phyloP scores from a whole-genome alignment of 192 early-diverging fungal genomes.

The Gamsiella multidivaricata region DNA sequence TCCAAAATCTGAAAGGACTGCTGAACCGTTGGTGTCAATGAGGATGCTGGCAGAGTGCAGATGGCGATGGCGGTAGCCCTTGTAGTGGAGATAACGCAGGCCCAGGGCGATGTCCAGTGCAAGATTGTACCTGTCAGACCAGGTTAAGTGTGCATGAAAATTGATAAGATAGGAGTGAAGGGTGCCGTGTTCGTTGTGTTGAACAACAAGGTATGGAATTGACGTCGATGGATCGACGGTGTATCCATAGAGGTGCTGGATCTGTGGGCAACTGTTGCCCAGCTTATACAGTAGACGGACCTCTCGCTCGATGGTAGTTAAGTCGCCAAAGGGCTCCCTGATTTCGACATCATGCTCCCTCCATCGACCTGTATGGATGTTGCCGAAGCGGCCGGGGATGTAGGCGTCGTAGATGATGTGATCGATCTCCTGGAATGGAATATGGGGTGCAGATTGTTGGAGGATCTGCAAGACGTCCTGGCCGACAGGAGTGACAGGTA shows the following conservation, averaged over 20 bases:
- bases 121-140: constrained; percentile 53
- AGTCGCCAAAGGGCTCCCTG: constrained; percentile 44
- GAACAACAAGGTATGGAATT: constrained; percentile 31
- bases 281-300: constrained; percentile 49
- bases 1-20: constrained; percentile 48
- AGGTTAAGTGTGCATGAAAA: constrained; percentile 47
- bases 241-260: constrained; percentile 28
- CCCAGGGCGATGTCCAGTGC: constrained; percentile 47
- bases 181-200: constrained; percentile 50
- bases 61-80: constrained; percentile 52
- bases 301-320: constrained; percentile 37
- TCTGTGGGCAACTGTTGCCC: constrained; percentile 26
- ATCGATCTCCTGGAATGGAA: constrained; percentile 39
- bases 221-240: constrained; percentile 32
- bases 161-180: constrained; percentile 47
- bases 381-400: constrained; percentile 40
- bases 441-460: constrained; percentile 34
- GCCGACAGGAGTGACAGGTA: constrained; percentile 22
- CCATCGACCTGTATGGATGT: constrained; percentile 48
- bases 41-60: constrained; percentile 47
- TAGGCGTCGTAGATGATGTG: constrained; percentile 44
- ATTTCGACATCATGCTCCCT: constrained; percentile 35
- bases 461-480: constrained; percentile 31
- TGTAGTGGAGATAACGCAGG: constrained; percentile 44
- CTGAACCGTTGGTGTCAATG: constrained; percentile 49